Base-by-base conservation (phyloP, 192 early-diverging fungal species). In the Paraglomus occultum region DNA sequence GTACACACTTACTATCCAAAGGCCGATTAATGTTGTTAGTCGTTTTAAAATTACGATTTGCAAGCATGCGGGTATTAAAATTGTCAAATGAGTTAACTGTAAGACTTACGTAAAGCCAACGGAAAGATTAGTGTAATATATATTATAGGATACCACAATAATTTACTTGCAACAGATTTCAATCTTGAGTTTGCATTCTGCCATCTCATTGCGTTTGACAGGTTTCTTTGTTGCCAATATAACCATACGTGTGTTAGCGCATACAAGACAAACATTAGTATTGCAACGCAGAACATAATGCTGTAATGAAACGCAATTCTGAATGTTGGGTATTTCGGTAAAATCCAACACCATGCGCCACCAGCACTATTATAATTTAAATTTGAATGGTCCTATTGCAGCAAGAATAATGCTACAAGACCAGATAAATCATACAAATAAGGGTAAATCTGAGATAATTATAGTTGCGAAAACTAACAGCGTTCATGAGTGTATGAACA, bases 321-420 rank as follows among this genome's bases (percentile, higher is more conserved):
- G 50, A 49, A 70, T 22, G 8, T 10, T n/a, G 8, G 6, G 48
- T 59, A 70, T 11, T 42, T 1, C 9, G 15, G 12, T 12, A 17
- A 23, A 47, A 70, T 70, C 67, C 67, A 70, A 49, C 67, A 70
- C 67, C 67, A 70, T 40, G 55, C 10, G 11, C 67, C 55, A 39
- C 45, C 52, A 9, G 67, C 53, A 40, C 15, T 18, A 70, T 9
- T 40, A 47, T 59, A 70, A n/a, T n/a, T n/a, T n/a, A n/a, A n/a
- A n/a, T n/a, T n/a, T n/a, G 59, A 70, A 70, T 40, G 0, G 42
- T 0, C n/a, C n/a, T n/a, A n/a, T 0, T 38, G 4, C 14, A 14
- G 54, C 11, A 1, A 57, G 10, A 4, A 57, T 5, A 1, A 57
- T 57, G 4, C 6, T 57, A 1, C 17, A 57, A 17, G 54, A 7